phyloP scores from a whole-genome alignment of 768 basidiomycete genomes.

The Pulveroboletus sp. region DNA sequence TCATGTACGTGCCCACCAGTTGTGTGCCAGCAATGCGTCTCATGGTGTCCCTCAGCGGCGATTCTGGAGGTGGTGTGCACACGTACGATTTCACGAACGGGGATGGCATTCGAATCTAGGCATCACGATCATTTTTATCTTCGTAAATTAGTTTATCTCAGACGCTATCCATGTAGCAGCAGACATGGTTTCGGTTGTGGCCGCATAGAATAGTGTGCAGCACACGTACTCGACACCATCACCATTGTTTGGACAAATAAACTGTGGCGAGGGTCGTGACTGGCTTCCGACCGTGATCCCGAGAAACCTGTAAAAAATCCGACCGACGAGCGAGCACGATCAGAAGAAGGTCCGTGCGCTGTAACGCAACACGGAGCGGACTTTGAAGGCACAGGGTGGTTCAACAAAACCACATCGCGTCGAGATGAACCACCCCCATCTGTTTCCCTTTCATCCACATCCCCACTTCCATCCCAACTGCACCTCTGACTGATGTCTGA shows the following conservation, averaged over 20 bases:
- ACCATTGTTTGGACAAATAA: conserved; percentile 33
- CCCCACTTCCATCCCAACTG: conserved; percentile 15
- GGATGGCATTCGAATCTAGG: conserved; percentile 19
- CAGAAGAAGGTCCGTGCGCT: conserved; percentile 35
- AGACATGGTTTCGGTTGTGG: background rate
- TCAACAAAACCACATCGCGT: conserved; percentile 38
- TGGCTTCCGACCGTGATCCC: conserved; percentile 10
- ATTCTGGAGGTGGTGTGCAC: conserved; percentile 47
- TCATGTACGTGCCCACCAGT: conserved; percentile 50
- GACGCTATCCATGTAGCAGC: background rate
- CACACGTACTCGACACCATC: background rate
- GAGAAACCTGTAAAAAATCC: conserved; percentile 12
- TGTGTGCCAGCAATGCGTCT: conserved; percentile 18
- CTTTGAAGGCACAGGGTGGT: conserved; percentile 38
- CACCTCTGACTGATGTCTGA: conserved; percentile 31
- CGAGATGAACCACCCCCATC: conserved; percentile 37
- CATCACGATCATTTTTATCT: conserved; percentile 3
- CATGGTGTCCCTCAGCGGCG: conserved; percentile 38
- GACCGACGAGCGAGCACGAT: conserved; percentile 24
- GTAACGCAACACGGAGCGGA: conserved; percentile 31
- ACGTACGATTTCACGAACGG: conserved; percentile 37
- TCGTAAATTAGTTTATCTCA: conserved; percentile 7
- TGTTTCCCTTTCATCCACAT: conserved; percentile 29
- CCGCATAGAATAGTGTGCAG: background rate
- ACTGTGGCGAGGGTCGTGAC: conserved; percentile 12